phyloP scores from a whole-genome alignment of 768 basidiomycete species.

The Daedaleopsis sinensis region DNA sequence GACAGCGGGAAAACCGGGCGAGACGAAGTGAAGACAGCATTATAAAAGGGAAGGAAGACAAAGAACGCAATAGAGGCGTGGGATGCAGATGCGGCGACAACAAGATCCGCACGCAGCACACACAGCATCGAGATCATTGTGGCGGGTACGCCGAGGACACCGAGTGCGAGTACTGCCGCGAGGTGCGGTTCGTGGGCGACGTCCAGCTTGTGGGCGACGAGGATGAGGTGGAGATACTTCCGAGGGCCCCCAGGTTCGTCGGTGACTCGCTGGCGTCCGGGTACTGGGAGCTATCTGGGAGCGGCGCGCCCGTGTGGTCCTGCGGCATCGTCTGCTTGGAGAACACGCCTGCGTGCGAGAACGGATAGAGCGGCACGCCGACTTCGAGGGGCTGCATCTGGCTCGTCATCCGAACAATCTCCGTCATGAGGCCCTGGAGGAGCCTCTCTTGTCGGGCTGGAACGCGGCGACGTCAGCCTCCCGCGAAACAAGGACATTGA shows the following conservation, averaged over 20 bases:
- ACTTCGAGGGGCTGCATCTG: conserved; percentile 82
- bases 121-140: not conserved
- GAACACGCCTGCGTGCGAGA: conserved; percentile 48
- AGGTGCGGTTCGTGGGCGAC: conserved; percentile 9
- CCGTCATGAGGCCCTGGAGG: conserved; percentile 81
- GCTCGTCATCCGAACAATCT: conserved; percentile 80
- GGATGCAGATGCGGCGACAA: not conserved
- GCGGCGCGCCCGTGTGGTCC: conserved; percentile 25
- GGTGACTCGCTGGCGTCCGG: conserved; percentile 16
- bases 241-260: conserved; percentile 14
- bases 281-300: conserved; percentile 27
- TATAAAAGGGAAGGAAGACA: not conserved
- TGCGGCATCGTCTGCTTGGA: conserved; percentile 23
- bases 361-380: conserved; percentile 79
- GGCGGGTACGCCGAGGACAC: not conserved
- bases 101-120: not conserved
- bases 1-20: too few relatives aligned
- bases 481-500: not conserved
- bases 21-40: not conserved
- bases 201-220: conserved; percentile 12
- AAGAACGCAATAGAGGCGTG: too few relatives aligned
- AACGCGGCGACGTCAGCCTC: not conserved
- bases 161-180: conserved; percentile 14
- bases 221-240: conserved; percentile 3
- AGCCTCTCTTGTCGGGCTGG: conserved; percentile 82